Percentiles rank a stretch among this genome's conserved stretches.
phyloP scores from a whole-genome alignment of 352 stramenopile species.

The Phytophthora lateralis region DNA sequence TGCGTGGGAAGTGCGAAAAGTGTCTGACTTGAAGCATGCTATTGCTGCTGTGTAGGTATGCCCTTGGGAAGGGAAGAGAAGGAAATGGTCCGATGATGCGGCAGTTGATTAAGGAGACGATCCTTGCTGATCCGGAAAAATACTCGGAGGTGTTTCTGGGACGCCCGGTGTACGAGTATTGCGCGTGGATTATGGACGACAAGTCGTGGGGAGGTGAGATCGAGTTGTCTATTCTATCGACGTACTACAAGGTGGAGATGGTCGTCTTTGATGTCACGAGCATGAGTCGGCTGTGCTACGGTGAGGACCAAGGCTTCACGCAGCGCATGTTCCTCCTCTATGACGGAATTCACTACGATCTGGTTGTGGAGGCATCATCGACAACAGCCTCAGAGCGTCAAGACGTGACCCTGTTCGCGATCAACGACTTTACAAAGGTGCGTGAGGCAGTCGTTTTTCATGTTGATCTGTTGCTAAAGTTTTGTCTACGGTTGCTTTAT shows the following conservation, averaged over 20 bases:
- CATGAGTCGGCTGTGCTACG: constrained; percentile 85
- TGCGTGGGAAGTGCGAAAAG: background rate
- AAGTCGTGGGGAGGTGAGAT: constrained; percentile 89
- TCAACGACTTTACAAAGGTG: constrained; percentile 88
- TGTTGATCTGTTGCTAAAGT: constrained; percentile 1
- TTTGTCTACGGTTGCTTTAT: background rate
- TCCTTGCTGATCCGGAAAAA: constrained; percentile 55
- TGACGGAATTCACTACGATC: constrained; percentile 87
- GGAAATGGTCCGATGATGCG: constrained; percentile 68
- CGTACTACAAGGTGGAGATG: constrained; percentile 80
- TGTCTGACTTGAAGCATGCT: constrained; percentile 2
- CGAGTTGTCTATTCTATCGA: constrained; percentile 84
- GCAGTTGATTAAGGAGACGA: constrained; percentile 75
- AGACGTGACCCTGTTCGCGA: constrained; percentile 72
- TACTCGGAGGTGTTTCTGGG: constrained; percentile 86
- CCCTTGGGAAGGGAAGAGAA: constrained; percentile 64
- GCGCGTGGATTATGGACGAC: constrained; percentile 82
- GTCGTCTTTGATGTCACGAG: constrained; percentile 88
- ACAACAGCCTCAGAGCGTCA: constrained; percentile 50
- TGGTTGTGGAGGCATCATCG: constrained; percentile 69
- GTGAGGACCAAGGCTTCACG: constrained; percentile 80
- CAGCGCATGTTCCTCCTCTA: constrained; percentile 88
- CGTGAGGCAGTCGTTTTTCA: background rate
- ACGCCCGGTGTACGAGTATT: constrained; percentile 80
- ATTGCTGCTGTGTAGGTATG: constrained; percentile 44